Conservation (phyloP, 441 rosid genomes). For the Lepidium campestre region DNA sequence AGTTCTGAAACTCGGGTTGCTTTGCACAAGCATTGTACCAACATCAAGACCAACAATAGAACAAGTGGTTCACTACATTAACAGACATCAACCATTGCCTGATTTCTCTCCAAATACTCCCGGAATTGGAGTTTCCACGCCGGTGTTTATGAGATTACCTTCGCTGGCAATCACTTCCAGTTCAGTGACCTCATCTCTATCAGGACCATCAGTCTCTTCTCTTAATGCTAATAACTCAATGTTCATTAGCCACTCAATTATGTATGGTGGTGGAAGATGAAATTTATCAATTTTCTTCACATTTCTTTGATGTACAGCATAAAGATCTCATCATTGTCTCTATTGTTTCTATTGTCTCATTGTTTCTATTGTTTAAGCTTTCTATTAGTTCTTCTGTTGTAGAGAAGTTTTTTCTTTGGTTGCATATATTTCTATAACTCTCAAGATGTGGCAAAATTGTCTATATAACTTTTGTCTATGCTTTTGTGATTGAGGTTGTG, state of each 20-base stretch:
- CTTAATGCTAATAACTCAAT: conserved; percentile 14
- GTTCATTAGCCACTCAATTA: conserved; percentile 25
- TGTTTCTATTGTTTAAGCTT: neutral
- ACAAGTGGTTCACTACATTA: conserved; percentile 17
- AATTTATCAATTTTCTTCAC: neutral
- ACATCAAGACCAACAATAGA: conserved; percentile 33
- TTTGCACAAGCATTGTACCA: conserved; percentile 35
- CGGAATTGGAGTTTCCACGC: conserved; percentile 4
- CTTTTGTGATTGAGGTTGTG: neutral
- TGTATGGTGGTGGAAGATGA: conserved; percentile 29
- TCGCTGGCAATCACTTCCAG: conserved; percentile 1
- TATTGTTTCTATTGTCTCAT: too few species aligned
- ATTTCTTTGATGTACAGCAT: neutral
- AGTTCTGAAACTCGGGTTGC: conserved; percentile 31
- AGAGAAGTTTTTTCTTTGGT: neutral
- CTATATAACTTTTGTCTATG: neutral
- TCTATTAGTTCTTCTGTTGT: neutral
- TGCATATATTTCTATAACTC: neutral
- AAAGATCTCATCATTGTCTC: neutral
- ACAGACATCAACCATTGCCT: neutral
- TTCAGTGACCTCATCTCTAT: conserved; percentile 12
- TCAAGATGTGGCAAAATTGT: neutral
- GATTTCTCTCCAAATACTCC: conserved; percentile 24
- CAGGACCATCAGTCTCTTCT: conserved; percentile 5
- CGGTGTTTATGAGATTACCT: conserved; percentile 19